Evolutionary conservation across 352 stramenopile genomes (phyloP).

Genomic region (Phytophthora agathidicida): DNA sequence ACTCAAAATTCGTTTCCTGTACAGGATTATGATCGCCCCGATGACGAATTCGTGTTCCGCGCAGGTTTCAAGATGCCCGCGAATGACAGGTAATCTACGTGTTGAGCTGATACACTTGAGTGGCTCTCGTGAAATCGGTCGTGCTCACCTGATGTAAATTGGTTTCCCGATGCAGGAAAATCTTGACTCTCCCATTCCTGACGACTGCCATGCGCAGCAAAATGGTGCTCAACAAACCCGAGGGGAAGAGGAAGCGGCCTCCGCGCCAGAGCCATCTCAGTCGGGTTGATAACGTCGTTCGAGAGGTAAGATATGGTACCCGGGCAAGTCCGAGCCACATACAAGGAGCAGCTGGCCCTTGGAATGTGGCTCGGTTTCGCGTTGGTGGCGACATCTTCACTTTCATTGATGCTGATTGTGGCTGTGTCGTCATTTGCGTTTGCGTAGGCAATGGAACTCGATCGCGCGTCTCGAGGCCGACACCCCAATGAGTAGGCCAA

Average conservation of each 20-base stretch:
- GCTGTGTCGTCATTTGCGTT: background rate
- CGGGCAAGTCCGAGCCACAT: slow-evolving; percentile 8
- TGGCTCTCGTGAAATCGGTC: background rate
- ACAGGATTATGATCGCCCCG: slow-evolving; percentile 64
- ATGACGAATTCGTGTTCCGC: slow-evolving; percentile 84
- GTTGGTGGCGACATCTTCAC: background rate
- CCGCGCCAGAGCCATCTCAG: slow-evolving; percentile 43
- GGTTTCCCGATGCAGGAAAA: slow-evolving; percentile 48
- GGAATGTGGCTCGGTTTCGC: slow-evolving; percentile 1
- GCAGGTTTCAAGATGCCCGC: slow-evolving; percentile 87
- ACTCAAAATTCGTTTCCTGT: slow-evolving; percentile 10
- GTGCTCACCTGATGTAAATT: slow-evolving; percentile 17
- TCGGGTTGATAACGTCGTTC: slow-evolving; percentile 71
- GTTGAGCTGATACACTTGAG: background rate
- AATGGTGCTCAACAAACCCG: slow-evolving; percentile 74
- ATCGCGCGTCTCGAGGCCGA: slow-evolving; percentile 54
- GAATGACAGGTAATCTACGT: slow-evolving; percentile 69
- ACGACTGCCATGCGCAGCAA: slow-evolving; percentile 66
- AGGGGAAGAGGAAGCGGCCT: slow-evolving; percentile 64
- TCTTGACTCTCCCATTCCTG: slow-evolving; percentile 78
- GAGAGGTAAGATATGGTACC: slow-evolving; percentile 49
- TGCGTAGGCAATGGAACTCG: slow-evolving; percentile 69
- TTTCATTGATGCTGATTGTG: slow-evolving; percentile 21
- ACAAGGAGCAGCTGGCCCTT: slow-evolving; percentile 16
- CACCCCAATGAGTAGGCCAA: slow-evolving; percentile 21